Evolutionary conservation across 2,329 filamentous ascomycete genomes (phyloP), one percentile per base, ranked within the genome.

Genomic region (Cadophora gregata): DNA sequence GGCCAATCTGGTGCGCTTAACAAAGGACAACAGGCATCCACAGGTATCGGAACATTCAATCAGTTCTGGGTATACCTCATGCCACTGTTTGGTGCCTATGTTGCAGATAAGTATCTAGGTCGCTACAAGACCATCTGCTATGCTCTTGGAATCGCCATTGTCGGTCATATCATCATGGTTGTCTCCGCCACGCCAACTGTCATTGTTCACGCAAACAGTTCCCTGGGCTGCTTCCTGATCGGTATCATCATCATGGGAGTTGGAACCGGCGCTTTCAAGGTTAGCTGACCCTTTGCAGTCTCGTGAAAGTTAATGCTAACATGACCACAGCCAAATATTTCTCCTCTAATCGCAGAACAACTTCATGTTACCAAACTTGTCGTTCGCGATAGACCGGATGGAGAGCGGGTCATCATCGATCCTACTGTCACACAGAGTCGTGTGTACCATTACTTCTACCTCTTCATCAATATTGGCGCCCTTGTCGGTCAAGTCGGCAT

Each of bases 381-480:
- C 50, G 81, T 89, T 55, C 79, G 81, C 55, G 82, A 80, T 12
- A 75, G 82, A 1, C 78, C 82, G 53, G 82, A 78, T 8, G 87
- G 87, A 27, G 83, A 88, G 70, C 83, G 85, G 12, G 85, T 89
- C 51, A 86, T 90, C 64, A 80, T 87, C 5, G 87, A 89, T 68
- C 87, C 86, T 0, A 81, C 83, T 47, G 79, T 85, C 48, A 90
- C 87, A 1, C 78, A 85, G 24, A 81, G 82, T 5, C 82, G 86
- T 55, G 86, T 92, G 62, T 92, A 88, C 76, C 83, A 87, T 72
- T 90, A 87, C 77, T 92, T 91, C 77, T 93, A 92, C 78, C 81
- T 91, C 64, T 85, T 89, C 74, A 89, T 91, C 80, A 92, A 92
- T 75, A 76, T 90, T 16, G 90, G 90, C 36, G 85, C 88, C 29